Evolutionary conservation across 2,329 filamentous ascomycete species (phyloP).

Genomic region (Zymoseptoria tritici): DNA sequence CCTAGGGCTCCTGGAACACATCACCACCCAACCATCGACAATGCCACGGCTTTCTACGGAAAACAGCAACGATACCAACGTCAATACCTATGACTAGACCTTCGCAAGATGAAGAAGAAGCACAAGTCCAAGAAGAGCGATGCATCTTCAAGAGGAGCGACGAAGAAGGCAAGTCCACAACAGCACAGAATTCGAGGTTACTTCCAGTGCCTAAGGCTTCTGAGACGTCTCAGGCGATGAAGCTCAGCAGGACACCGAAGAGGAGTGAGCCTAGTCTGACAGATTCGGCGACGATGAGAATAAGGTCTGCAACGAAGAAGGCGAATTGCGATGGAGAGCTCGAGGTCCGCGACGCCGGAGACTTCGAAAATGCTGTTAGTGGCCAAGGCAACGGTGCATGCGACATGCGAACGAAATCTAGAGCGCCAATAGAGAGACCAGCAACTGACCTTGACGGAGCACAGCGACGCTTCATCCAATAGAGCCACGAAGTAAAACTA

Average conservation of each 20-base stretch:
- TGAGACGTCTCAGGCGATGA: slow-evolving; percentile 31
- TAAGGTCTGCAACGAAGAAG: too few relatives aligned
- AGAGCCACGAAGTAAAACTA: too few relatives aligned
- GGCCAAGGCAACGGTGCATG: too few relatives aligned
- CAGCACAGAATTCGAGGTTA: slow-evolving; percentile 17
- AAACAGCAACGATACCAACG: too few relatives aligned
- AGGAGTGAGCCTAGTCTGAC: slow-evolving; percentile 30
- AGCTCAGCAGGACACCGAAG: slow-evolving; percentile 33
- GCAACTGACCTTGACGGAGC: slow-evolving; percentile 45
- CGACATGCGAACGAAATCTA: slow-evolving; percentile 29
- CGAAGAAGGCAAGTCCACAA: slow-evolving; percentile 24
- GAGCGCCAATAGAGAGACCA: slow-evolving; percentile 12
- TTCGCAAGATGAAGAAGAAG: slow-evolving; percentile 21
- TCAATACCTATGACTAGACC: too few relatives aligned
- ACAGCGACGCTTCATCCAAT: slow-evolving; percentile 54
- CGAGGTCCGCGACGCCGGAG: too few relatives aligned
- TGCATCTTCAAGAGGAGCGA: slow-evolving; percentile 13
- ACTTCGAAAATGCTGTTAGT: too few relatives aligned
- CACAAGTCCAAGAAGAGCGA: slow-evolving; percentile 13
- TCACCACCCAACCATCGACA: too few relatives aligned
- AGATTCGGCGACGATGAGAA: slow-evolving; percentile 26
- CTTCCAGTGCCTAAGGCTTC: slow-evolving; percentile 25
- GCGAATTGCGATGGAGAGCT: too few relatives aligned
- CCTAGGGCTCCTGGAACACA: too few relatives aligned
- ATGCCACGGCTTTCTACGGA: too few relatives aligned